Conservation (phyloP, 1,284 basidiomycete genomes). For the Cryptococcus jaspeensis region DNA sequence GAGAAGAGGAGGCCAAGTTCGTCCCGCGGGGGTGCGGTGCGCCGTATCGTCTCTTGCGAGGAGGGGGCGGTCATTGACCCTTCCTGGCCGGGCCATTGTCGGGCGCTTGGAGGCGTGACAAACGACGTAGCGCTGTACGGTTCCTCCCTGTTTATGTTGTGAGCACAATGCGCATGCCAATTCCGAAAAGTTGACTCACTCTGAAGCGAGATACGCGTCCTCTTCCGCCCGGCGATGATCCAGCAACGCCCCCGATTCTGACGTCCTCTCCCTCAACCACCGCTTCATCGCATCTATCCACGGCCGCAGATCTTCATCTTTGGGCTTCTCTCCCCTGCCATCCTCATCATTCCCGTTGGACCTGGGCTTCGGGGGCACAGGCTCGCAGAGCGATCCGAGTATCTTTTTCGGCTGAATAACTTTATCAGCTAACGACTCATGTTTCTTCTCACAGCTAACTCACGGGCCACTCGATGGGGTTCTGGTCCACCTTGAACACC, state of each 20-base stretch:
- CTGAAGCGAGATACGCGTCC: slow-evolving; percentile 24
- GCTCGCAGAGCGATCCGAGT: slow-evolving; percentile 35
- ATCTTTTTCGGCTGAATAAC: slow-evolving; percentile 36
- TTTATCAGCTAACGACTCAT: not conserved
- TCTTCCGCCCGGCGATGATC: slow-evolving; percentile 18
- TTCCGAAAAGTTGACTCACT: slow-evolving; percentile 21
- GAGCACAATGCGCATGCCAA: slow-evolving; percentile 1
- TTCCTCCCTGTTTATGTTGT: slow-evolving; percentile 21
- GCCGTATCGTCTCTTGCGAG: slow-evolving; percentile 24
- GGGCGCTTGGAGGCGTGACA: slow-evolving; percentile 11
- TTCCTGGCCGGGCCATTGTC: slow-evolving; percentile 8
- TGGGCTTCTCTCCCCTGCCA: slow-evolving; percentile 5
- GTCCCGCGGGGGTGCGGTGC: not conserved
- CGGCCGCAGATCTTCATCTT: slow-evolving; percentile 61
- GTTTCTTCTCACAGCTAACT: slow-evolving; percentile 14
- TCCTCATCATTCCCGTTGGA: not conserved
- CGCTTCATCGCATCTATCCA: slow-evolving; percentile 71
- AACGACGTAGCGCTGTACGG: slow-evolving; percentile 22
- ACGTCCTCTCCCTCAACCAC: slow-evolving; percentile 61
- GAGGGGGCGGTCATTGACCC: slow-evolving; percentile 13
- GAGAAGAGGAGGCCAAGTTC: not conserved
- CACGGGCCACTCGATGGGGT: slow-evolving; percentile 87
- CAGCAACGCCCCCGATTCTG: slow-evolving; percentile 23
- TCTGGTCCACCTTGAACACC: slow-evolving; percentile 83
- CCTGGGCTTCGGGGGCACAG: slow-evolving; percentile 9